Evolutionary conservation across 176 grass and related monocot genomes (phyloP).

Genomic region (Eleusine indica): DNA sequence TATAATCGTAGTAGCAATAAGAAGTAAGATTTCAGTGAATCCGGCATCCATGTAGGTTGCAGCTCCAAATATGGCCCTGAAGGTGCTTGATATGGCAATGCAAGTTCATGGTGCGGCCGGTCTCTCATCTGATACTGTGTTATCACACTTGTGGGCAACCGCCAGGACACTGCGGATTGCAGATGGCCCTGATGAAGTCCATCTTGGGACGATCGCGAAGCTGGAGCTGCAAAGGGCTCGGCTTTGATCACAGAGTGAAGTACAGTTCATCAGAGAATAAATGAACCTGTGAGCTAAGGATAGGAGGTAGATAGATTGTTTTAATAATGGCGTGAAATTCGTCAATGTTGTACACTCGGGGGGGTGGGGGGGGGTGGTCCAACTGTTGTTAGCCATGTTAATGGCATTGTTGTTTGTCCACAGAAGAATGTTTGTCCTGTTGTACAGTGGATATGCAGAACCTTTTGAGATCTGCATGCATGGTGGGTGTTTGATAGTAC

Average conservation of each 20-base stretch:
- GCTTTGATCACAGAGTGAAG: conserved; percentile 38
- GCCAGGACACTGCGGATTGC: conserved; percentile 75
- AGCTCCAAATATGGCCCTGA: conserved; percentile 96
- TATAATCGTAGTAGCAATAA: not conserved
- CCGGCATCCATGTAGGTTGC: conserved; percentile 57
- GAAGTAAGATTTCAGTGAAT: not conserved
- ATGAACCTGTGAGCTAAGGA: not conserved
- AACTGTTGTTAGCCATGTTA: not conserved
- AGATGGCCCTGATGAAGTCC: conserved; percentile 84
- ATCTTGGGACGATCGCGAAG: conserved; percentile 83
- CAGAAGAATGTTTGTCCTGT: not conserved
- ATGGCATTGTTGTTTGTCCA: not conserved
- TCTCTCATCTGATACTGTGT: conserved; percentile 67
- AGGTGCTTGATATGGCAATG: conserved; percentile 90
- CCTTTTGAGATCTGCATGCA: not conserved
- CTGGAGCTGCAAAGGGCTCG: conserved; percentile 70
- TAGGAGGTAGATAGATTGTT: not conserved
- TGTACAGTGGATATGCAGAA: not conserved
- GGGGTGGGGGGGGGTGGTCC: not conserved
- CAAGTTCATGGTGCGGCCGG: conserved; percentile 94
- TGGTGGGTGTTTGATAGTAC: not conserved
- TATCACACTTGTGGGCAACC: conserved; percentile 87
- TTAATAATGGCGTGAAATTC: conserved; percentile 27
- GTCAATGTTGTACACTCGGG: not conserved
- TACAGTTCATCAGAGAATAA: not conserved